Evolutionary conservation across 2,329 filamentous ascomycete species (phyloP), one percentile per base, ranked within the genome.

Genomic region (Fusarium transvaalense): DNA sequence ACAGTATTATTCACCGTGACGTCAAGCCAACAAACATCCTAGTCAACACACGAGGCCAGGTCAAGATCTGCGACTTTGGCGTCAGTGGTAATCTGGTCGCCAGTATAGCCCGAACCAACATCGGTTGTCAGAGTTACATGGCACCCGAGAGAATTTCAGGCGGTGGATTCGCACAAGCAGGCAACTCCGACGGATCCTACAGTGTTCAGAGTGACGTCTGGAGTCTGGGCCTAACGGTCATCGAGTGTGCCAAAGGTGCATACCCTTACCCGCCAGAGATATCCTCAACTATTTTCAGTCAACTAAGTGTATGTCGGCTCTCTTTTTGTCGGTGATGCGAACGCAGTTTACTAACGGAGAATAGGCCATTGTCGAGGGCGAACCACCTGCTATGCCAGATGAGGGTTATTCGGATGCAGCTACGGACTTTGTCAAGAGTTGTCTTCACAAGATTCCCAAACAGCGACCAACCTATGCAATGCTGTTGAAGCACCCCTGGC

Each of bases 11-110:
- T 70, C 96, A 99, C 78, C 91, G 96, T 69, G 96, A 99, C 76
- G 96, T 99, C 69, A 99, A 99, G 79, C 96, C 96, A 3, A 99
- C 96, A n/a, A 99, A 99, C 75, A 97, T 99, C 62, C 85, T 99
- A 2, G 89, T 93, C 78, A 99, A 98, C 79, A 92, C 91, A 3
- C 87, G 87, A 41, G 96, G 96, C 2, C 94, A 97, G 76, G 86
- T 98, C 83, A 99, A 99, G 82, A 97, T 99, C 60, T 99, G 96
- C 80, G 96, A 99, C 80, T 99, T 99, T 78, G 96, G 96, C 58
- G 96, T 99, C 56, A 97, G 92, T 71, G 96, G 96, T 54, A 99
- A 99, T 75, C 83, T 99, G 25, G 96, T 99, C 23, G 95, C 96
- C 25, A 97, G 94, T 82, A 98, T 98, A 74, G 96, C 96, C 52